These are phyloP conservation scores for Solanum sparsipilum DNA, from an alignment of 257 asterid genomes.

Conservation along the genomic window DNA sequence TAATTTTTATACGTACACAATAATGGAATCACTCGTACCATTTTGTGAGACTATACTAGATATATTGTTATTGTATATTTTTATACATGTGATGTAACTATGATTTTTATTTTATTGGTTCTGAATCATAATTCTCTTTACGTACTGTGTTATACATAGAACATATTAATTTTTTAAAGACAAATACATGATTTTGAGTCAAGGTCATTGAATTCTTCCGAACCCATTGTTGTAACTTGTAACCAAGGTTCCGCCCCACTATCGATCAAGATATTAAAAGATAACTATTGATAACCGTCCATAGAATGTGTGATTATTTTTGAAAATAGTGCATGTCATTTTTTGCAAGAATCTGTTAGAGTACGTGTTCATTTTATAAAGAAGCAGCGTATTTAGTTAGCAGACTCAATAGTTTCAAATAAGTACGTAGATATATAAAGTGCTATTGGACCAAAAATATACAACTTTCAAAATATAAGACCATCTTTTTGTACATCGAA, in stretches of 20 bases:
- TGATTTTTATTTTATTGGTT: background rate
- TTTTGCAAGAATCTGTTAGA: background rate
- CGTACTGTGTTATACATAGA: background rate
- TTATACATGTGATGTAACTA: background rate
- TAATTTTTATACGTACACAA: background rate
- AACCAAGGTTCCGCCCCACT: background rate
- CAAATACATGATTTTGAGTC: background rate
- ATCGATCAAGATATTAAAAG: background rate
- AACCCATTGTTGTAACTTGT: background rate
- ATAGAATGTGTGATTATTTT: background rate
- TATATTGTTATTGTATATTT: background rate
- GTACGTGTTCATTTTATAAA: background rate
- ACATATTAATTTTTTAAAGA: too few species aligned
- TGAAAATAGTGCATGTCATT: background rate
- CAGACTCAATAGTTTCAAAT: background rate
- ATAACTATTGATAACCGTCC: background rate
- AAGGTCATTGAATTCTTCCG: accelerated
- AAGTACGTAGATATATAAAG: background rate
- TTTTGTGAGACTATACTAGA: background rate
- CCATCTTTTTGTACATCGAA: background rate
- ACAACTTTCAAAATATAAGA: background rate
- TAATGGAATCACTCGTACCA: accelerated
- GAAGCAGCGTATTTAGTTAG: background rate
- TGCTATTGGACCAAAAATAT: background rate
- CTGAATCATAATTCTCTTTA: background rate